These are phyloP conservation scores for Ambrosiella beaveri DNA, from an alignment of 2,329 filamentous ascomycete genomes.

Conservation along the genomic window DNA sequence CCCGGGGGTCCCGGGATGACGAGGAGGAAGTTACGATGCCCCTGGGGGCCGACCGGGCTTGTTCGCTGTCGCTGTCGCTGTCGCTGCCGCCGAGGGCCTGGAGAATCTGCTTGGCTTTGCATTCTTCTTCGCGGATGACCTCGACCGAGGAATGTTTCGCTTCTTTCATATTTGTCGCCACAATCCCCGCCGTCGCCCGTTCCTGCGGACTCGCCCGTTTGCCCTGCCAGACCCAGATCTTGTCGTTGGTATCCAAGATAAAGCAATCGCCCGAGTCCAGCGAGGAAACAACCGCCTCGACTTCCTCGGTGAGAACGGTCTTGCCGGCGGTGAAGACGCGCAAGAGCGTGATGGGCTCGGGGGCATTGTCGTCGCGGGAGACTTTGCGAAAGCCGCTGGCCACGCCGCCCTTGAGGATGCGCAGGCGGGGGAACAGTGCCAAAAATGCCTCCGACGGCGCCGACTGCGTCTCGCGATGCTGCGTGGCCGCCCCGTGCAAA, in stretches of 20 bases:
- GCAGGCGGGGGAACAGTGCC: slow-evolving; percentile 39
- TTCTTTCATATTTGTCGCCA: slow-evolving; percentile 46
- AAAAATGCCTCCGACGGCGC: slow-evolving; percentile 43
- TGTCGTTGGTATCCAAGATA: slow-evolving; percentile 41
- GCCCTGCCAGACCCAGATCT: slow-evolving; percentile 57
- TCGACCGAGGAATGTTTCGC: slow-evolving; percentile 49
- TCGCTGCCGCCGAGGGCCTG: slow-evolving; percentile 35
- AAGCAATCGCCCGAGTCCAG: slow-evolving; percentile 51
- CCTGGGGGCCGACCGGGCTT: background rate
- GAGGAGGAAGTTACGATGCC: background rate
- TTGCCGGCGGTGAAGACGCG: slow-evolving; percentile 45
- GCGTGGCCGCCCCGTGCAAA: slow-evolving; percentile 40
- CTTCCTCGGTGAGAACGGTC: slow-evolving; percentile 34
- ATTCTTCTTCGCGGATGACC: slow-evolving; percentile 44
- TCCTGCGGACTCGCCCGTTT: slow-evolving; percentile 49
- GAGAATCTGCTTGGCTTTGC: slow-evolving; percentile 35
- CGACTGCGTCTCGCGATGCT: slow-evolving; percentile 47
- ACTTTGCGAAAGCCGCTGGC: slow-evolving; percentile 47
- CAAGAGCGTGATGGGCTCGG: slow-evolving; percentile 34
- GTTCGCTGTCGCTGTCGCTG: background rate
- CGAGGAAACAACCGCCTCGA: slow-evolving; percentile 42
- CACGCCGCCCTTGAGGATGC: slow-evolving; percentile 44
- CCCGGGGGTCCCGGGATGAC: background rate
- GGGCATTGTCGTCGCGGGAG: slow-evolving; percentile 25
- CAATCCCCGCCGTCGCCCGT: slow-evolving; percentile 49